Evolutionary conservation across 768 basidiomycete species (phyloP).

Genomic region (Pulveroboletus sp.): DNA sequence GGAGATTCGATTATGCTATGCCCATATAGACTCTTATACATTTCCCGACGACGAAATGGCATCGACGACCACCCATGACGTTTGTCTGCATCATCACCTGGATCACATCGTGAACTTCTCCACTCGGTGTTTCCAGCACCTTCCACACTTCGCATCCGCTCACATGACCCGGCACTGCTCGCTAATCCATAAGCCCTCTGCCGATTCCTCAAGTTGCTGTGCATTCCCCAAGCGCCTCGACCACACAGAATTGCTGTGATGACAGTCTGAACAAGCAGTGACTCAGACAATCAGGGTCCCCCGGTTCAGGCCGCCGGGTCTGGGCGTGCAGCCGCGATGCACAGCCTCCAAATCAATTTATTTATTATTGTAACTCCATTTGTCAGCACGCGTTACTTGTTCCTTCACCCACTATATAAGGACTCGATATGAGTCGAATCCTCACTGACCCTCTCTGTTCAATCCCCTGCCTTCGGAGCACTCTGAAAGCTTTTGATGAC

Average conservation of each 20-base stretch:
- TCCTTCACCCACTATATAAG: too few relatives aligned
- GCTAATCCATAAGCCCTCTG: too few relatives aligned
- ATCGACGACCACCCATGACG: not conserved
- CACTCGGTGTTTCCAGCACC: not conserved
- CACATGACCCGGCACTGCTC: not conserved
- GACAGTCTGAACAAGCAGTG: constrained; percentile 7
- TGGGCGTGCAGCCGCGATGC: not conserved
- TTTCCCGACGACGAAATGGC: not conserved
- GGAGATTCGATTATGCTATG: too few relatives aligned
- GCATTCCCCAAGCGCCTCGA: not conserved
- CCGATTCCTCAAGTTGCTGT: too few relatives aligned
- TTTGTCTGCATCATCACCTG: not conserved
- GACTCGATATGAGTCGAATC: not conserved
- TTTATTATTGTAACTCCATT: too few relatives aligned
- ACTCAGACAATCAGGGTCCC: not conserved
- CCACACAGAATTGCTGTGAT: not conserved
- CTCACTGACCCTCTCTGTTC: not conserved
- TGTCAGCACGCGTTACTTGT: too few relatives aligned
- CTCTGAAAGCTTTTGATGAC: constrained; percentile 21
- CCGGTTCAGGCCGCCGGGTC: too few relatives aligned
- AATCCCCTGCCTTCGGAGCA: not conserved
- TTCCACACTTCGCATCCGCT: constrained; percentile 7
- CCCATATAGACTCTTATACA: too few relatives aligned
- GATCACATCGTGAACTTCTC: constrained; percentile 2
- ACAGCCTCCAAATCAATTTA: too few relatives aligned